Base-by-base conservation (phyloP, 2,329 filamentous ascomycete species). In the Mycosphaerella arachidis region DNA sequence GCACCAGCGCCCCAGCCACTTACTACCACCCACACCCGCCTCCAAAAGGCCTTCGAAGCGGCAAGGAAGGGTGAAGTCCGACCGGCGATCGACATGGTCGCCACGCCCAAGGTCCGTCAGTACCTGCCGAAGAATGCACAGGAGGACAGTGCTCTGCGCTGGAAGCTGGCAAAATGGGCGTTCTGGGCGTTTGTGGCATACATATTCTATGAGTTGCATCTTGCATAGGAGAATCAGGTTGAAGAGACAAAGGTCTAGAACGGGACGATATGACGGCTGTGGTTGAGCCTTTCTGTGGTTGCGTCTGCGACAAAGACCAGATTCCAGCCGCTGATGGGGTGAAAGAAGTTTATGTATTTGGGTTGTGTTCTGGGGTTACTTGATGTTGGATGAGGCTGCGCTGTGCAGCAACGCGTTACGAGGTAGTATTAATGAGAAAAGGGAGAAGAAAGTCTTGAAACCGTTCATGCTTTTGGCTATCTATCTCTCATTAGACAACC, bases 401-500 rank as follows among this genome's bases (percentile, higher is more conserved):
- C 13, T 18, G n/a, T 7, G 18, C 16, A 13, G 13, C 40, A 18
- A 18, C 2, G 5, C 7, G 31, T 35, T 46, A 8, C 1, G 43
- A 1, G 24, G 24, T 24, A 24, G 20, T 46, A 48, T 48, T 16
- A 43, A 43, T 6, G 16, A 43, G 13, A 18, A 27, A 9, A 12
- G n/a, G 12, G 29, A 27, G 29, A 12, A 52, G 30, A 18, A 35
- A 52, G 5, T 35, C 30, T 35, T 52, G 27, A 20, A 52, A 35
- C 27, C 50, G 50, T 52, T 52, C 50, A 30, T 35, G 50, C 57
- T 64, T 66, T 61, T 56, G 55, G 62, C 55, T 55, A 60, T 61
- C 58, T 62, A 58, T 60, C 53, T 52, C 43, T 52, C 29, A 35
- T 55, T 31, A 60, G 62, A 66, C 58, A 64, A 62, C 62, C 64